These are phyloP conservation scores for Collybiopsis luxurians DNA, from an alignment of 768 basidiomycete genomes.

Conservation along the genomic window DNA sequence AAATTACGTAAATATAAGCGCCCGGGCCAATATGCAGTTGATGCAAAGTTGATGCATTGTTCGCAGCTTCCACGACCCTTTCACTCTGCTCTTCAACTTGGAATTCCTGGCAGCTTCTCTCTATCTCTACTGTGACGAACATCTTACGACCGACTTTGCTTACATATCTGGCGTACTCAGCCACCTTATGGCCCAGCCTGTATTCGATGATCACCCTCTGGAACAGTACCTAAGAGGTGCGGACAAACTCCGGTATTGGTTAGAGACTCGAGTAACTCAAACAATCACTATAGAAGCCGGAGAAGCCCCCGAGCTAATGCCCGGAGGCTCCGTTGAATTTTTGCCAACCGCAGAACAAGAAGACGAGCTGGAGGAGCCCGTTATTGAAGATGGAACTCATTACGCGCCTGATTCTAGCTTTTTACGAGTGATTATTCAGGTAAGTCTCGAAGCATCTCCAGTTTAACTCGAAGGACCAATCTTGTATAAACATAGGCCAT, in stretches of 20 bases:
- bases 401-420: conserved; percentile 33
- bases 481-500: conserved; percentile 12
- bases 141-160: neutral
- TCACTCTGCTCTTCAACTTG: too few relatives aligned
- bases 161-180: neutral
- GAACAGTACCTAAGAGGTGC: conserved; percentile 70
- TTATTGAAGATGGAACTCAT: conserved; percentile 23
- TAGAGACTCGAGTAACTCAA: neutral
- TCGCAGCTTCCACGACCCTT: neutral
- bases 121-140: neutral
- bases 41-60: too few relatives aligned
- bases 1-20: too few relatives aligned
- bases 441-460: conserved; percentile 21
- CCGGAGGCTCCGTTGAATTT: conserved; percentile 46
- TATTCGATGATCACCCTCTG: conserved; percentile 77
- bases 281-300: conserved; percentile 48
- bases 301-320: conserved; percentile 54
- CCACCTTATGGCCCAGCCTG: conserved; percentile 65
- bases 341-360: conserved; percentile 34
- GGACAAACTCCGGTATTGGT: neutral
- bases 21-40: too few relatives aligned
- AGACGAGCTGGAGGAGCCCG: conserved; percentile 27
- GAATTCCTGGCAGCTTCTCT: too few relatives aligned
- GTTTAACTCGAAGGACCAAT: neutral
- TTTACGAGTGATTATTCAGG: conserved; percentile 36